Evolutionary conservation across 1,284 basidiomycete genomes (phyloP).

Genomic region (Ceratobasidium theobromae): DNA sequence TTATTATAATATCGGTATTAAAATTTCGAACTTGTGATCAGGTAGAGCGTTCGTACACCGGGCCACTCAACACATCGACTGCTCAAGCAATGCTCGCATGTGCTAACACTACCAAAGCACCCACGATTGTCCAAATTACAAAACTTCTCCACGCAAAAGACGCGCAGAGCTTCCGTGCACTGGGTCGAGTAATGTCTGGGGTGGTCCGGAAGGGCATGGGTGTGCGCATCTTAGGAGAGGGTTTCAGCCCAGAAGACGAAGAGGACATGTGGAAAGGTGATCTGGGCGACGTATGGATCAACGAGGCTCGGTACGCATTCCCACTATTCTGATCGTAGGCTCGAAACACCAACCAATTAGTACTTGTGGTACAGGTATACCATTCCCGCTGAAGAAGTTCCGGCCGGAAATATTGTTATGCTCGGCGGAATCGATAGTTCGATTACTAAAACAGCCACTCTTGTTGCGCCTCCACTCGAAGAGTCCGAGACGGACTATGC

Average conservation of each 20-base stretch:
- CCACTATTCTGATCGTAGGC: not conserved
- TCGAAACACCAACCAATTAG: not conserved
- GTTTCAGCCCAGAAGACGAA: constrained; percentile 96
- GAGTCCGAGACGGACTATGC: constrained; percentile 17
- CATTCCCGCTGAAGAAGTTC: constrained; percentile 82
- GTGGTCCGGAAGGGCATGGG: constrained; percentile 80
- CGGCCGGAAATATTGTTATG: constrained; percentile 91
- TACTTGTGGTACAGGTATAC: constrained; percentile 63
- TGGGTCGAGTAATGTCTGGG: constrained; percentile 92
- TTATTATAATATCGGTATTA: not conserved
- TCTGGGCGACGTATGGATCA: constrained; percentile 87
- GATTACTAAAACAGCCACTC: constrained; percentile 92
- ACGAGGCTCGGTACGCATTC: constrained; percentile 73
- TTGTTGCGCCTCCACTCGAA: constrained; percentile 65
- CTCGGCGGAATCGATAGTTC: constrained; percentile 92
- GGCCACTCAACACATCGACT: constrained; percentile 77
- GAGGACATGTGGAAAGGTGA: constrained; percentile 93
- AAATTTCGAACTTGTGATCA: constrained; percentile 40
- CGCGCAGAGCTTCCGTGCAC: constrained; percentile 93
- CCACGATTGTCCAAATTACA: constrained; percentile 88
- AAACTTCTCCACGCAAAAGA: constrained; percentile 97
- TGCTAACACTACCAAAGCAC: constrained; percentile 67
- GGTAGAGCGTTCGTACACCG: constrained; percentile 82
- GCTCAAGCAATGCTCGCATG: constrained; percentile 80
- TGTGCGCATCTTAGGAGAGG: constrained; percentile 96